Percentiles rank a stretch among this genome's conserved stretches.
These are phyloP conservation scores for Pichiaceae sp. DNA, from an alignment of 1,139 yeast genomes.

Conservation along the genomic window DNA sequence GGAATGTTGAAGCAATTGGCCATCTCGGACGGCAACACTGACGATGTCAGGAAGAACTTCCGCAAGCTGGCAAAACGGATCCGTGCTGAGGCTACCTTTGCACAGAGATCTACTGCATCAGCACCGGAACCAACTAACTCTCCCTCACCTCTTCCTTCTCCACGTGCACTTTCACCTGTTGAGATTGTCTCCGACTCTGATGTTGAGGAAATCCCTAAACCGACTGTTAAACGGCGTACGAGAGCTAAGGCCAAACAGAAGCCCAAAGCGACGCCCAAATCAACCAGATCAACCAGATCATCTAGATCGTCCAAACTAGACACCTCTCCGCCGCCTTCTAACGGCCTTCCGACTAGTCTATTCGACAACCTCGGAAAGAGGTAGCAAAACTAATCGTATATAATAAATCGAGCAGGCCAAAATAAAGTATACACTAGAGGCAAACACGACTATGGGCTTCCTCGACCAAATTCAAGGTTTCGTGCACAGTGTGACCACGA, in stretches of 20 bases:
- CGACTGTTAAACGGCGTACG: not conserved
- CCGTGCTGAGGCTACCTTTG: conserved; percentile 15
- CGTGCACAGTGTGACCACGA: conserved; percentile 50
- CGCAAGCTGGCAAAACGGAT: conserved; percentile 21
- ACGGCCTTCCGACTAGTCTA: not conserved
- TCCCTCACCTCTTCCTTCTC: no score
- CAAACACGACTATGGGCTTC: conserved; percentile 15
- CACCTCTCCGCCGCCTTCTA: no score
- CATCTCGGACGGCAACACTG: conserved; percentile 8
- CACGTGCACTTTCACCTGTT: no score
- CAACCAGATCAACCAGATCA: no score
- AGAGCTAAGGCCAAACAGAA: not conserved
- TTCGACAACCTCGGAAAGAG: not conserved
- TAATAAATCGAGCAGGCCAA: not conserved
- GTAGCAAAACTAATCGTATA: not conserved
- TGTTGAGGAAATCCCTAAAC: not conserved
- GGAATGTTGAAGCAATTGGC: conserved; percentile 42
- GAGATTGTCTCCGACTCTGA: not conserved
- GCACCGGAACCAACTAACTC: no score
- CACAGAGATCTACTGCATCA: not conserved
- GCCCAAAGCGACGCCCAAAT: no score
- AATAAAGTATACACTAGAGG: not conserved
- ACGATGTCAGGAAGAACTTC: conserved; percentile 21
- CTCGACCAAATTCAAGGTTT: conserved; percentile 30
- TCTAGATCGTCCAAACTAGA: no score